Evolutionary conservation across 2,329 filamentous ascomycete species (phyloP), one percentile per base, ranked within the genome.

Genomic region (Aspergillus sp.): DNA sequence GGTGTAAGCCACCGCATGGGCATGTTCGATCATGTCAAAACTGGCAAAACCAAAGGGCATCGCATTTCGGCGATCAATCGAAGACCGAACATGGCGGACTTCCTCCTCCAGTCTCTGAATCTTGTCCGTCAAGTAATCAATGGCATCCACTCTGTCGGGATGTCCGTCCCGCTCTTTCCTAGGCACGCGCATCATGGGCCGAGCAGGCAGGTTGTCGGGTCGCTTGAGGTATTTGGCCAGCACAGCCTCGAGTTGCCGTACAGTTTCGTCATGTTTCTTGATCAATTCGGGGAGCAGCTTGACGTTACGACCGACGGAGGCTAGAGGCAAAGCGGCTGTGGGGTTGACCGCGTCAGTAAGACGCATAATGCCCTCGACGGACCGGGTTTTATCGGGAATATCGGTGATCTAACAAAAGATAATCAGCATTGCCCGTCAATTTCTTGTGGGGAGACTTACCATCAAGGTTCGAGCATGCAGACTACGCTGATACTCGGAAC

Each of bases 31-130:
- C 34, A 84, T 85, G 34, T 91, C 83, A 69, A 93, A 98, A 57
- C 89, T 96, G 7, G 91, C 90, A 62, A 98, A 98, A 0, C 93
- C 93, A 60, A 90, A 98, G 0, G 88, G 78, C 78, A 95, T 86
- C 11, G 90, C 85, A 61, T 91, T 88, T 39, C 90, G 83, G 64
- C 85, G 89, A 67, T 97, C 91, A 6, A 98, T 83, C 1, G 82
- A 83, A 33, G 82, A 78, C 9, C 93, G 82, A 1, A 90, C 86
- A 50, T 93, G 82, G 60, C 86, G 88, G 67, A 98, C 90, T 60
- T 94, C 81, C 8, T 82, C 66, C 63, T 97, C 91, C 31, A 98
- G 76, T 38, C 84, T 77, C 53, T 83, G 82, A 60, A 98, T 96
- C 12, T 90, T 83, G 42, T 85, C 79, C 0, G 90, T 94, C 42